Evolutionary conservation across 1,284 basidiomycete species (phyloP), one percentile per base, ranked within the genome.

Genomic region (Pulchroboletus neoregius): DNA sequence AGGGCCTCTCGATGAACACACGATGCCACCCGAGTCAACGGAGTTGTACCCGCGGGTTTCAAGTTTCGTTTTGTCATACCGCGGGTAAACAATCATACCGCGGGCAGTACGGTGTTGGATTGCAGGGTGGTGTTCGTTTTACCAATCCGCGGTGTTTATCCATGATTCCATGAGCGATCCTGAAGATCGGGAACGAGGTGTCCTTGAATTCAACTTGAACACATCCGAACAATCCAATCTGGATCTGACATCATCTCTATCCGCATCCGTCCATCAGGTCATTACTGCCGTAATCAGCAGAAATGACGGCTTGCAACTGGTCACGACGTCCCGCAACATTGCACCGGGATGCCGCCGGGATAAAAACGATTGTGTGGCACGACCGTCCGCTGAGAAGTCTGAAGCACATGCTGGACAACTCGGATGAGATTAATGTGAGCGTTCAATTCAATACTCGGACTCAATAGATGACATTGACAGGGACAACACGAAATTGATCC

Each of bases 11-110:
- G 6, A n/a, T 35, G 34, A 8, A 15, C 16, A 7, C 9, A 16
- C 15, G 31, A 32, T 16, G 24, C 6, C 3, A 26, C 13, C 20
- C 6, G 34, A 37, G n/a, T 24, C 10, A n/a, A n/a, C n/a, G n/a
- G n/a, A n/a, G n/a, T n/a, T n/a, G 35, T 20, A 28, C 38, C 35
- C 38, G 38, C 38, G 38, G 38, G 18, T 28, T 39, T 39, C 38
- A 28, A 28, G 38, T 43, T 28, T 43, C 24, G 23, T 32, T 28
- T 43, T 30, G 23, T 32, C 23, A 23, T 37, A 30, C 43, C 30
- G 36, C 43, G 43, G 43, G 33, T n/a, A 35, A 35, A 42, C 18
- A 11, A 18, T 43, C 39, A n/a, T 30, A 43, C 43, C 43, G 43
- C 43, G 43, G 43, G 26, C n/a, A 18, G 15, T 33, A n/a, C 12